Evolutionary conservation across 1,284 basidiomycete genomes (phyloP), one percentile per base, ranked within the genome.

Genomic region (Cutaneotrichosporon cutaneum): DNA sequence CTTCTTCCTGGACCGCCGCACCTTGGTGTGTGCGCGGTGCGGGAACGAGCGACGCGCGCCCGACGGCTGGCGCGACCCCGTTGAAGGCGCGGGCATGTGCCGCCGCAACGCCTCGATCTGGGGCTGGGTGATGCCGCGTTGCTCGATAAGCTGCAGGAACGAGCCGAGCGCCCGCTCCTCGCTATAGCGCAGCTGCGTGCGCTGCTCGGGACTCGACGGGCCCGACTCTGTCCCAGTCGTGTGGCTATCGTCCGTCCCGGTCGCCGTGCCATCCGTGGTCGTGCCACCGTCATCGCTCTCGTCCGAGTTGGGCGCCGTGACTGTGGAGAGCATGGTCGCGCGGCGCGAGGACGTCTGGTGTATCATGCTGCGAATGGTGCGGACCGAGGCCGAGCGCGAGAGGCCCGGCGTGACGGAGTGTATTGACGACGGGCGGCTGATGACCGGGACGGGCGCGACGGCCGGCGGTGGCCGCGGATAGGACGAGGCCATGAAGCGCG

Each of bases 301-400:
- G 18, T 51, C 48, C 26, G 48, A 51, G 24, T 27, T 30, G 5
- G 26, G 48, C 8, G 48, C 27, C 4, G 16, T 51, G 13, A 21
- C 16, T 6, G 48, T 30, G 14, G 27, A 51, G 8, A 51, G 27
- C 33, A 39, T 35, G 9, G 52, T 54, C 14, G 51, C 32, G 30
- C 35, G 21, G 35, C 35, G 52, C 52, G 33, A 24, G 30, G 14
- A 10, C 13, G 33, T 26, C 33, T 36, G 52, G 14, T 39, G 52
- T 2, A 36, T 51, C 48, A 51, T 51, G 26, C 26, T 54, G 35
- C 52, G 52, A 22, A 54, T 54, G 21, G 52, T 54, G 33, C 35
- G 52, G 24, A 54, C 24, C 3, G 52, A 54, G 10, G 52, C 21
- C 8, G 35, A 22, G 10, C 33, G 52, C 21, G 51, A 53, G 21